phyloP scores from a whole-genome alignment of 257 asterid species.

The Solanum tarapatanum region DNA sequence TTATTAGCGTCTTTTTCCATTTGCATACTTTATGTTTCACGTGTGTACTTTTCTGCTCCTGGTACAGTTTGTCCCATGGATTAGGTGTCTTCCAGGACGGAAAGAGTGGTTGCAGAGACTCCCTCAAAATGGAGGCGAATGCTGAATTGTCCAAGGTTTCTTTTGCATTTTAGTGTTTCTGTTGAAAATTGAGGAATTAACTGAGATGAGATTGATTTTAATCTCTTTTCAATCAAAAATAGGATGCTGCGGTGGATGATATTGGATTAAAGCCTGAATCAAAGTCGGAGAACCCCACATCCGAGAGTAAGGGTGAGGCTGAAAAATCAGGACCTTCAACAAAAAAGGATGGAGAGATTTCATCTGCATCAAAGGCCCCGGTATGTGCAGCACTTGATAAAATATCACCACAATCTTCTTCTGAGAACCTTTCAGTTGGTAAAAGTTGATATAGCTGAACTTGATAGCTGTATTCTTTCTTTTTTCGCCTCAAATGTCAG shows the following conservation, averaged over 20 bases:
- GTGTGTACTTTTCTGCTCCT: background rate
- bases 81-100: conserved; percentile 80
- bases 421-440: background rate
- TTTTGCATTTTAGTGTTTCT: conserved; percentile 1
- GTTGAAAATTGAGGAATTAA: background rate
- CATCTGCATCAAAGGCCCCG: conserved; percentile 36
- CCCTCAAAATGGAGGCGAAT: conserved; percentile 65
- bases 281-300: conserved; percentile 35
- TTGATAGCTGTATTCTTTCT: background rate
- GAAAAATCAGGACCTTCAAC: conserved; percentile 40
- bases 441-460: background rate
- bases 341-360: conserved; percentile 53
- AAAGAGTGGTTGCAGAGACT: conserved; percentile 46
- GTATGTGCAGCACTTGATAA: conserved; percentile 28
- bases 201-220: background rate
- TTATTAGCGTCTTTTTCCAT: background rate
- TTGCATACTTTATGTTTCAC: background rate
- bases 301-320: conserved; percentile 44
- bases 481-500: background rate
- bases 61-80: conserved; percentile 80
- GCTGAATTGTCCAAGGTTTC: conserved; percentile 65
- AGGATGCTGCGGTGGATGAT: conserved; percentile 31
- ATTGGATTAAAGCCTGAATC: conserved; percentile 37
- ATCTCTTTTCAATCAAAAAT: conserved; percentile 9
- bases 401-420: background rate